Conservation (phyloP, 371 early-diverging fungal genomes). For the Rhizopus delemar region DNA sequence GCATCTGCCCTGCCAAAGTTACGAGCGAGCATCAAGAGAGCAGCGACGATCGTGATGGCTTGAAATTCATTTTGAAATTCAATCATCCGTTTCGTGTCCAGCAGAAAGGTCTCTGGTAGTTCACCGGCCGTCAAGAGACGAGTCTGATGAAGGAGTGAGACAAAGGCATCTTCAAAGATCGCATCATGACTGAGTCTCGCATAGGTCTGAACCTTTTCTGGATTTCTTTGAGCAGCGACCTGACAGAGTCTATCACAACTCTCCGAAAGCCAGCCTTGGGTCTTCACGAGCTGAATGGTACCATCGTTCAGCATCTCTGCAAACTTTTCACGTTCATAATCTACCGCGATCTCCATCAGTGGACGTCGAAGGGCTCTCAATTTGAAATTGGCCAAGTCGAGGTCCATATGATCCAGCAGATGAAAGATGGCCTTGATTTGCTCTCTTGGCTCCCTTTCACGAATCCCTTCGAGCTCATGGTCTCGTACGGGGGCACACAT, state of each 20-base stretch:
- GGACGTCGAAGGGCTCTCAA: slow-evolving; percentile 65
- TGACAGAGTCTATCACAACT: slow-evolving; percentile 38
- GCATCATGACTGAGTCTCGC: slow-evolving; percentile 7
- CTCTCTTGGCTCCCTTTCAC: slow-evolving; percentile 5
- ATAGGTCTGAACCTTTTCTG: not conserved
- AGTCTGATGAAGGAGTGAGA: slow-evolving; percentile 52
- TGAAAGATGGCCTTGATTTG: slow-evolving; percentile 11
- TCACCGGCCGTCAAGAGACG: slow-evolving; percentile 10
- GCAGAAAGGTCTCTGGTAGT: slow-evolving; percentile 70
- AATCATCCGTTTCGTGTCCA: slow-evolving; percentile 65
- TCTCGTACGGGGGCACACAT: slow-evolving; percentile 82
- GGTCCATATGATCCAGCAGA: slow-evolving; percentile 70
- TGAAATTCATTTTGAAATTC: slow-evolving; percentile 70
- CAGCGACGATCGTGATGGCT: slow-evolving; percentile 65
- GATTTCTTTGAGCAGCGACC: slow-evolving; percentile 26
- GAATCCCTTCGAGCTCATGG: slow-evolving; percentile 49
- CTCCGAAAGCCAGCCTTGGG: slow-evolving; percentile 58
- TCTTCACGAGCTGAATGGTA: slow-evolving; percentile 46
- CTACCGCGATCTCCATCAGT: slow-evolving; percentile 64
- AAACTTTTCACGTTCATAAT: slow-evolving; percentile 72
- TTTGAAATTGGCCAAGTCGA: slow-evolving; percentile 74
- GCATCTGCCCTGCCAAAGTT: slow-evolving; percentile 51
- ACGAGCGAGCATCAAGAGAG: slow-evolving; percentile 68
- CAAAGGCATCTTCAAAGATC: slow-evolving; percentile 66
- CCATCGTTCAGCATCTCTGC: slow-evolving; percentile 45